Evolutionary conservation across 2,329 filamentous ascomycete species (phyloP), one percentile per base, ranked within the genome.

Genomic region (Septoria linicola): DNA sequence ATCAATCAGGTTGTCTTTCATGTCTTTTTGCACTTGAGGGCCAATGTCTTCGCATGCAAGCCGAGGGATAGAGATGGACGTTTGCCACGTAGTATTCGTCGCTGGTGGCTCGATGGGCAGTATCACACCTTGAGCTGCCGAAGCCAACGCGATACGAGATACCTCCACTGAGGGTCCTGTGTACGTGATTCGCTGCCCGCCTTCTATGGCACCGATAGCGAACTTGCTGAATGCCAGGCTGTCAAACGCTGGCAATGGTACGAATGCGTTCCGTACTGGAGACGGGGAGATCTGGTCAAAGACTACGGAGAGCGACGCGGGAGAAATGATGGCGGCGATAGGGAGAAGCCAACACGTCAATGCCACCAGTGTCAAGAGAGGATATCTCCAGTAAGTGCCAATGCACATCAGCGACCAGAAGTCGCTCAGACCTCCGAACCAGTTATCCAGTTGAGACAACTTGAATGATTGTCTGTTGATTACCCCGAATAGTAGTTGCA

Each of bases 401-500:
- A 51, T 20, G 30, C 46, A 42, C 13, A 41, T 3, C 1, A 57
- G 17, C 2, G 42, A 44, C 25, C 42, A 41, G 21, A 57, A 20
- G 25, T 57, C 47, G 16, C 48, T 30, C 4, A 54, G 36, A 8
- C 36, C 54, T 6, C 42, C 47, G 23, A 51, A 54, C 54, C 54
- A 54, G 6, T 51, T 44, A 16, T 57, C 54, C 27, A 54, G 35
- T 7, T 32, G 46, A n/a, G 37, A 27, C 23, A 57, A 11, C 17
- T 25, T 32, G 32, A 51, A 48, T 3, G 39, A 16, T 11, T 39
- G 25, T 7, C 10, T 34, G 10, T 41, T 31, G 19, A 52, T 40
- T 2, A 41, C 51, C 16, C 40, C n/a, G 27, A 50, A 60, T 6
- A 55, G 47, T 6, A 54, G 19, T 30, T 60, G 56, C 14, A 50